Percentiles rank a stretch among this genome's conserved stretches.
phyloP scores from a whole-genome alignment of 2,329 filamentous ascomycete genomes.

The Trichophyton rubrum region DNA sequence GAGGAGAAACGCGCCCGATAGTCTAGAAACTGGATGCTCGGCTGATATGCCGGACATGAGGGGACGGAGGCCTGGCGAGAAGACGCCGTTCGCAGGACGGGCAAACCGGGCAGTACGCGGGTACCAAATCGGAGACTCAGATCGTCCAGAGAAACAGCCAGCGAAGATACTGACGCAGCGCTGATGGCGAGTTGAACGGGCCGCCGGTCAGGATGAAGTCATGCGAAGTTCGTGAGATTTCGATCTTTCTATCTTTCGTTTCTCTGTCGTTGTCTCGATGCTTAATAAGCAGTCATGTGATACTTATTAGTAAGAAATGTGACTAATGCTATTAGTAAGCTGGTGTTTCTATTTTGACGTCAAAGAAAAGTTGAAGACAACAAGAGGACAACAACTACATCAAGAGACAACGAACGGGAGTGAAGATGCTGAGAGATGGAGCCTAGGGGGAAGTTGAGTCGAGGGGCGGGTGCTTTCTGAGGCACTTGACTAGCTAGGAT shows the following conservation, averaged over 20 bases:
- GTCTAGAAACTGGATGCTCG: neutral
- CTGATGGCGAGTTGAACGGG: neutral
- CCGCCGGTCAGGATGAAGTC: slow-evolving; percentile 4
- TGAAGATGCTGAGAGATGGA: too few species aligned
- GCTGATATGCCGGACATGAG: slow-evolving; percentile 11
- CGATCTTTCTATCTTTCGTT: neutral
- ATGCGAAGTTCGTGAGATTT: neutral
- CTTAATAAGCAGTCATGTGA: neutral
- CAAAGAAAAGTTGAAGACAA: neutral
- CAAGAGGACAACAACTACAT: too few species aligned
- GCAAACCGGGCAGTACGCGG: neutral
- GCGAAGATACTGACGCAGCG: neutral
- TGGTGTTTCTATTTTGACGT: neutral
- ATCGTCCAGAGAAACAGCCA: neutral
- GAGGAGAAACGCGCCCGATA: neutral
- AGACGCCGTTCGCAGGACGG: neutral
- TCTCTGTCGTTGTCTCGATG: neutral
- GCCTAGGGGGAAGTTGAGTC: too few species aligned
- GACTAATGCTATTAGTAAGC: neutral
- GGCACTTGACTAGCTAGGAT: too few species aligned
- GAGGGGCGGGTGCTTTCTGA: too few species aligned
- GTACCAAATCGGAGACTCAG: neutral
- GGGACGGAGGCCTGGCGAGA: slow-evolving; percentile 6
- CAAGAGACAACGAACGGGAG: too few species aligned
- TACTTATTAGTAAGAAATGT: neutral